Percentiles rank a stretch among this genome's conserved stretches.
Conservation (phyloP, 2,329 filamentous ascomycete genomes). For the Capronia coronata region DNA sequence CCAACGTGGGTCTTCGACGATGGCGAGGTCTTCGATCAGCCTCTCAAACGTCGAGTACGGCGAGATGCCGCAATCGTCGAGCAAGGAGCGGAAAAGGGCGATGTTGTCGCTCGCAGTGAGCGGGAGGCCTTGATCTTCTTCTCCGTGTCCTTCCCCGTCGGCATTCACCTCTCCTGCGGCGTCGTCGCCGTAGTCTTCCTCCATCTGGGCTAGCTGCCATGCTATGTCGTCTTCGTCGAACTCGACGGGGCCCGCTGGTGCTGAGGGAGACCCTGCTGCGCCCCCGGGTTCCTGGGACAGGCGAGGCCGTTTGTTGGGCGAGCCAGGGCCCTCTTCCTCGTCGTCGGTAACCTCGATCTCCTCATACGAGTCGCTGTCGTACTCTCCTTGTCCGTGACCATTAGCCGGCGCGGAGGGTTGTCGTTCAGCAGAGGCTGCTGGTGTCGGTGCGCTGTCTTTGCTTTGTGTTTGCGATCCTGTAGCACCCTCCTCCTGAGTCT, state of each 20-base stretch:
- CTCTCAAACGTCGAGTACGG: conserved; percentile 92
- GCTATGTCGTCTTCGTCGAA: conserved; percentile 94
- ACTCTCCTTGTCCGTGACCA: conserved; percentile 31
- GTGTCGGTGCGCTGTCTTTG: conserved; percentile 17
- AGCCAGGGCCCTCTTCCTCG: conserved; percentile 44
- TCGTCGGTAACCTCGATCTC: conserved; percentile 66
- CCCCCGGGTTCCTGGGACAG: conserved; percentile 47
- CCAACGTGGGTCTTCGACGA: conserved; percentile 82
- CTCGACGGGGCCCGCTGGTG: conserved; percentile 54
- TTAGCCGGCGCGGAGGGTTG: conserved; percentile 21
- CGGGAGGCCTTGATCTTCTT: conserved; percentile 63
- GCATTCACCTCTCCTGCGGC: conserved; percentile 62
- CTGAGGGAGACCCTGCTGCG: conserved; percentile 35
- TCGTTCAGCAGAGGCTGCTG: neutral
- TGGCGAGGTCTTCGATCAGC: conserved; percentile 70
- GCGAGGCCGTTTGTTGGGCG: conserved; percentile 46
- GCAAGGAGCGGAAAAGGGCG: conserved; percentile 74
- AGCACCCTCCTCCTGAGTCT: neutral
- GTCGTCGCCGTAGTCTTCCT: conserved; percentile 67
- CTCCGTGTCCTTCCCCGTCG: conserved; percentile 55
- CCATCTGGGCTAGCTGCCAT: conserved; percentile 84
- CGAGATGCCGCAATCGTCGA: conserved; percentile 74
- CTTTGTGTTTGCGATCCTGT: conserved; percentile 17
- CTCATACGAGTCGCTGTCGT: conserved; percentile 67
- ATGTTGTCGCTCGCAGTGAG: conserved; percentile 70